A percentile compares a stretch with the other conserved stretches of the same genome.
These are phyloP conservation scores for Leptomonas pyrrhocoris DNA, from an alignment of 208 protist species.

Conservation along the genomic window DNA sequence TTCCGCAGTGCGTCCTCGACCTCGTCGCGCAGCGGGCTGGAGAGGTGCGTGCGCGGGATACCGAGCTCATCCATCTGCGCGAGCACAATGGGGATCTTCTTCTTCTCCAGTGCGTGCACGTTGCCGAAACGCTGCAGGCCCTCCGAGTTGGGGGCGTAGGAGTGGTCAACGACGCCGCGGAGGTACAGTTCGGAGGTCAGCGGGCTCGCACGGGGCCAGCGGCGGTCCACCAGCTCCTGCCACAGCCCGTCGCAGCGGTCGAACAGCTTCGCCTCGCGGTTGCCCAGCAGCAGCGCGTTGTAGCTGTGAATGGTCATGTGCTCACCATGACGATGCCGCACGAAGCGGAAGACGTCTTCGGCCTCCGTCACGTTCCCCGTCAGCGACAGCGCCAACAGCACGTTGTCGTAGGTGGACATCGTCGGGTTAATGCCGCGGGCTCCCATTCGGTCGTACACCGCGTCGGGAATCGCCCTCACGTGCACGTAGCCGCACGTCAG, in stretches of 20 bases:
- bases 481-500: slow-evolving; percentile 81
- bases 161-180: slow-evolving; percentile 85
- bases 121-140: slow-evolving; percentile 77
- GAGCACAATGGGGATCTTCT: slow-evolving; percentile 86
- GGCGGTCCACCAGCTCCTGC: slow-evolving; percentile 84
- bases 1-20: slow-evolving; percentile 89
- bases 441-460: slow-evolving; percentile 87
- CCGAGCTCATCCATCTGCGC: slow-evolving; percentile 84
- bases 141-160: slow-evolving; percentile 78
- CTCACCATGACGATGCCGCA: slow-evolving; percentile 63
- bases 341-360: slow-evolving; percentile 74
- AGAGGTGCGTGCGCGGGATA: slow-evolving; percentile 81
- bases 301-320: slow-evolving; percentile 65
- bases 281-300: slow-evolving; percentile 83
- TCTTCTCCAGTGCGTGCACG: slow-evolving; percentile 85
- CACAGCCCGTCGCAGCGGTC: slow-evolving; percentile 81
- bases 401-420: slow-evolving; percentile 77
- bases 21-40: slow-evolving; percentile 79
- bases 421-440: slow-evolving; percentile 68
- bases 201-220: slow-evolving; percentile 77
- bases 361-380: slow-evolving; percentile 78
- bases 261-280: slow-evolving; percentile 71
- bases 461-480: slow-evolving; percentile 63
- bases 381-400: slow-evolving; percentile 72
- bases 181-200: slow-evolving; percentile 86